Percentiles rank a stretch among this genome's conserved stretches.
phyloP scores from a whole-genome alignment of 805 yeast genomes.

The Saccharomycopsis sp. region DNA sequence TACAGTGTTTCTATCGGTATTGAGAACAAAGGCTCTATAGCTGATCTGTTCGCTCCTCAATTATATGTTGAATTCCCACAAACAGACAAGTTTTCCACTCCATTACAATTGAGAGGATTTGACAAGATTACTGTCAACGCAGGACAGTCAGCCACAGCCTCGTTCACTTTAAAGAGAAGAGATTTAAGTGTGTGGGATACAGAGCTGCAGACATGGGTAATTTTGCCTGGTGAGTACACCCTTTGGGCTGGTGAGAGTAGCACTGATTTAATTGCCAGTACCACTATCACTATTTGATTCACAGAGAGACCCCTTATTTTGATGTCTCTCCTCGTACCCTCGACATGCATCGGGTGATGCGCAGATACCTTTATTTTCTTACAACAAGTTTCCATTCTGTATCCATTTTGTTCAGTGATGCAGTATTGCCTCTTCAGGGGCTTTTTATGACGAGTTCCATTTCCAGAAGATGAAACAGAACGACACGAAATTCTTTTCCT shows the following conservation, averaged over 20 bases:
- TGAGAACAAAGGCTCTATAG: slow-evolving; percentile 40
- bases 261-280: background rate
- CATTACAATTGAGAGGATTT: slow-evolving; percentile 49
- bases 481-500: background rate
- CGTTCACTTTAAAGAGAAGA: slow-evolving; percentile 41
- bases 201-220: slow-evolving; percentile 48
- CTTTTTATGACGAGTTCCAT: background rate
- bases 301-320: too few relatives aligned
- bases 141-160: slow-evolving; percentile 33
- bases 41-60: slow-evolving; percentile 46
- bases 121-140: slow-evolving; percentile 44
- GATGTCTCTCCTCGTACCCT: too few relatives aligned
- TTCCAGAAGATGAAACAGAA: background rate
- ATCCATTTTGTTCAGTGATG: background rate
- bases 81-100: slow-evolving; percentile 40
- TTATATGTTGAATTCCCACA: slow-evolving; percentile 46
- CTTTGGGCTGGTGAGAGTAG: slow-evolving; percentile 42
- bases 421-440: background rate
- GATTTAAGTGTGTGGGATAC: slow-evolving; percentile 55
- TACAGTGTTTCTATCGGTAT: slow-evolving; percentile 40
- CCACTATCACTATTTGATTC: background rate
- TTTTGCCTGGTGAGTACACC: slow-evolving; percentile 48
- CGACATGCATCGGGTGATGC: too few relatives aligned
- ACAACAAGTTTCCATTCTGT: background rate
- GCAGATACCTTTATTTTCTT: background rate